phyloP scores from a whole-genome alignment of 805 yeast genomes.

The Phaffomyces antillensis region DNA sequence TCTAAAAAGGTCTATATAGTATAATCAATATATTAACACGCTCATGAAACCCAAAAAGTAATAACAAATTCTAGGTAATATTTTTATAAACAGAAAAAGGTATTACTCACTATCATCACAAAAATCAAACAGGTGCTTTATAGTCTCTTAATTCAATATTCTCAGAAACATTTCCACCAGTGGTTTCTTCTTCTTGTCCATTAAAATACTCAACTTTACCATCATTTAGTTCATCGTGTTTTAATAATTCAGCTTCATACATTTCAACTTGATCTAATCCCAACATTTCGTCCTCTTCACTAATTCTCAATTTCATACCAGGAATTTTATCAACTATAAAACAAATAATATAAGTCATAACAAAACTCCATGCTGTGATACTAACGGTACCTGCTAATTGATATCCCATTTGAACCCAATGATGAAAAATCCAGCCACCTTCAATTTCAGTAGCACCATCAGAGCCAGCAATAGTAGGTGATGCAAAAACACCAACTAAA shows the following conservation, averaged over 20 bases:
- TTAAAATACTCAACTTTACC: constrained; percentile 13
- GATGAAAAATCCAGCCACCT: constrained; percentile 92
- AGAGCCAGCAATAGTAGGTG: constrained; percentile 78
- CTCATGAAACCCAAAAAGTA: too few relatives aligned
- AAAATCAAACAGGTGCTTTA: constrained; percentile 1
- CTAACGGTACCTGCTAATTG: constrained; percentile 59
- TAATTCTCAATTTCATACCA: constrained; percentile 38
- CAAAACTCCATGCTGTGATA: constrained; percentile 37
- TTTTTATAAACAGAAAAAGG: too few relatives aligned
- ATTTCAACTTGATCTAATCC: constrained; percentile 46
- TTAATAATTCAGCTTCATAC: constrained; percentile 33
- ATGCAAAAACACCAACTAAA: constrained; percentile 81
- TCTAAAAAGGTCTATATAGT: too few relatives aligned
- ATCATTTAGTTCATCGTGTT: constrained; percentile 26
- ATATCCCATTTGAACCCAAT: constrained; percentile 86
- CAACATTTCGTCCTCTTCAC: constrained; percentile 40
- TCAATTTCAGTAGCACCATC: constrained; percentile 77
- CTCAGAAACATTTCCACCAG: constrained; percentile 2
- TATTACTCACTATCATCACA: too few relatives aligned
- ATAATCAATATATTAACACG: too few relatives aligned
- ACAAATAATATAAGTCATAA: constrained; percentile 36
- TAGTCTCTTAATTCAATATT: constrained; percentile 6
- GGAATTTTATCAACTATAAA: constrained; percentile 45
- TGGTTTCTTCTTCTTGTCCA: background rate
- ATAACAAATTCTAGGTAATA: too few relatives aligned